These are phyloP conservation scores for Erythrophleum ivorense DNA, from an alignment of 331 rosid genomes.

Conservation along the genomic window DNA sequence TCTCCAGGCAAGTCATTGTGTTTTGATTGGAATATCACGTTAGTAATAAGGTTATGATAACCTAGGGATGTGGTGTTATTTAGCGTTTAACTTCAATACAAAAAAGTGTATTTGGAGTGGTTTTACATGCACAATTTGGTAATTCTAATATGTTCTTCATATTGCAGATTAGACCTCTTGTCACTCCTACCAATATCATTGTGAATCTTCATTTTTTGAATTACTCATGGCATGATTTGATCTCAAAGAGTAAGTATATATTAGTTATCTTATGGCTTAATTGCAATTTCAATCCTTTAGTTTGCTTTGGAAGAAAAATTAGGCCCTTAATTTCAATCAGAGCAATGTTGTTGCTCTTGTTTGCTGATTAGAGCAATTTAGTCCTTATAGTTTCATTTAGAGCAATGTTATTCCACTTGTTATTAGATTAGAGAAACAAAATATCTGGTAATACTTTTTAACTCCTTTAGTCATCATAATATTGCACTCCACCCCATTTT, in stretches of 20 bases:
- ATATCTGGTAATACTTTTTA: neutral
- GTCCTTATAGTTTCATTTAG: neutral
- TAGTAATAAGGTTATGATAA: neutral
- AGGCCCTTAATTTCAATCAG: neutral
- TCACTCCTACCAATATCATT: constrained; percentile 74
- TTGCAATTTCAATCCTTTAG: neutral
- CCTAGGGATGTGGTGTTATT: neutral
- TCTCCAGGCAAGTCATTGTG: constrained; percentile 76
- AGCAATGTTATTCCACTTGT: neutral
- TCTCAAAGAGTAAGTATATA: constrained; percentile 72
- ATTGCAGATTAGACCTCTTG: constrained; percentile 90
- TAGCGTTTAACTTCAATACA: constrained; percentile 14
- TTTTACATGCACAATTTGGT: constrained; percentile 32
- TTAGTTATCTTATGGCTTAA: neutral
- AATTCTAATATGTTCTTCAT: constrained; percentile 32
- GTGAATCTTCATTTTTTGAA: constrained; percentile 47
- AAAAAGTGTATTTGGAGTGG: neutral
- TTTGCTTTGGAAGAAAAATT: neutral
- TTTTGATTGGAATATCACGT: neutral
- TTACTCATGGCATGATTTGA: constrained; percentile 91
- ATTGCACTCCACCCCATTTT: neutral
- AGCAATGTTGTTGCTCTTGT: neutral
- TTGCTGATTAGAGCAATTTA: neutral
- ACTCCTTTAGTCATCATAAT: neutral
- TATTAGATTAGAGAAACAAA: neutral